These are phyloP conservation scores for Phytophthora multivora DNA, from an alignment of 352 stramenopile genomes.

Conservation along the genomic window DNA sequence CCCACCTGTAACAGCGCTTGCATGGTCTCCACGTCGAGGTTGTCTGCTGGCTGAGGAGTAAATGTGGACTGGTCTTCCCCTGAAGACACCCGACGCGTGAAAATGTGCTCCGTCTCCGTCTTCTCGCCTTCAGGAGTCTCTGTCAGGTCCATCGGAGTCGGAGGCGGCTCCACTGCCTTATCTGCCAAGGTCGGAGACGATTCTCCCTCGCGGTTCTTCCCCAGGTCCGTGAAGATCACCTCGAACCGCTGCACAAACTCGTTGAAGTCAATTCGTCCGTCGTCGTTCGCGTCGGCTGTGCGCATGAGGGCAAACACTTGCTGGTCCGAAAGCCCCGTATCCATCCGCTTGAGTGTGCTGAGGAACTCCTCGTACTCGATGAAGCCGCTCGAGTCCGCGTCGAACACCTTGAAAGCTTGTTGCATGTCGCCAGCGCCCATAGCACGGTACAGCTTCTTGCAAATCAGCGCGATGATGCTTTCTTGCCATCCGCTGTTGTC, in stretches of 20 bases:
- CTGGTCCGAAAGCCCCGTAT: slow-evolving; percentile 91
- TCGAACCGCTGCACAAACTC: slow-evolving; percentile 93
- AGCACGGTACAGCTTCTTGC: slow-evolving; percentile 91
- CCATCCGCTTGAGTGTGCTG: slow-evolving; percentile 89
- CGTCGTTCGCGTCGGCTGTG: slow-evolving; percentile 91
- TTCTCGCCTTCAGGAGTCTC: slow-evolving; percentile 20
- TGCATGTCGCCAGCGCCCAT: slow-evolving; percentile 91
- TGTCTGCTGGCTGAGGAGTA: slow-evolving; percentile 49
- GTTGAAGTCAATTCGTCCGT: slow-evolving; percentile 90
- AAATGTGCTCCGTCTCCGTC: slow-evolving; percentile 29
- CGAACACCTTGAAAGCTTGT: slow-evolving; percentile 92
- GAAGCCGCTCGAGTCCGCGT: slow-evolving; percentile 88
- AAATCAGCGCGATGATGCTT: slow-evolving; percentile 90
- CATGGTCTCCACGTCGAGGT: slow-evolving; percentile 87
- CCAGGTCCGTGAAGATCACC: slow-evolving; percentile 89
- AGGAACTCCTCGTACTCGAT: slow-evolving; percentile 96
- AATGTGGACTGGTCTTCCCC: slow-evolving; percentile 70
- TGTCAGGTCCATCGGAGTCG: slow-evolving; percentile 24
- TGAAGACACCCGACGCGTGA: slow-evolving; percentile 61
- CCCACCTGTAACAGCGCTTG: slow-evolving; percentile 76
- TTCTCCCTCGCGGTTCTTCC: slow-evolving; percentile 31
- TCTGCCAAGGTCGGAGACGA: slow-evolving; percentile 16
- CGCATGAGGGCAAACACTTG: slow-evolving; percentile 95
- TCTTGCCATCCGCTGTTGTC: slow-evolving; percentile 91
- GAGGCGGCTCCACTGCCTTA: slow-evolving; percentile 12